A percentile compares a stretch with the other conserved stretches of the same genome.
Conservation (phyloP, 495 filamentous ascomycete species). For the Cercophora sp. region DNA sequence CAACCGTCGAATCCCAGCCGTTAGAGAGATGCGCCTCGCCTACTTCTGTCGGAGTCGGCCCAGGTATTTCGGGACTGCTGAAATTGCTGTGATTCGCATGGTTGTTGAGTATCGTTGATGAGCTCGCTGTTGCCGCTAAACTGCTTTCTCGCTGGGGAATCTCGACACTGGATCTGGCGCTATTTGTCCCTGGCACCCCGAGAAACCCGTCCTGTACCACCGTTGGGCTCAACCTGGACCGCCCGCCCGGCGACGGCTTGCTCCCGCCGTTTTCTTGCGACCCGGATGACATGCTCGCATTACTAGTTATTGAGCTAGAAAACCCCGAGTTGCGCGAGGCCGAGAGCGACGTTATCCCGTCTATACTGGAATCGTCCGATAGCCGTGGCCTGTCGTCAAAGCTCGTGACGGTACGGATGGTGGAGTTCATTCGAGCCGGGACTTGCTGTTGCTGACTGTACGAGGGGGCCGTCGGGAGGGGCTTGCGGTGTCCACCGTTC, state of each 20-base stretch:
- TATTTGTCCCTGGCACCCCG: slow-evolving; percentile 11
- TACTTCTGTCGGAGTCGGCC: too few species aligned
- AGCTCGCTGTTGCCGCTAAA: slow-evolving; percentile 15
- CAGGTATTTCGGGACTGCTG: too few species aligned
- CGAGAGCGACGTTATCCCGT: slow-evolving; percentile 30
- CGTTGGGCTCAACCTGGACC: slow-evolving; percentile 27
- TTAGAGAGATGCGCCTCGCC: slow-evolving; percentile 17
- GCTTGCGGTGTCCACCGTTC: slow-evolving; percentile 18
- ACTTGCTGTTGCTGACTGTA: slow-evolving; percentile 8
- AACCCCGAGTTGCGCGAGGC: slow-evolving; percentile 41
- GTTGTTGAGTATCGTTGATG: slow-evolving; percentile 3
- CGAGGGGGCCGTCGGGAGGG: slow-evolving; percentile 9
- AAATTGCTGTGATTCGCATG: slow-evolving; percentile 5
- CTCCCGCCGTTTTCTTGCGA: slow-evolving; percentile 30
- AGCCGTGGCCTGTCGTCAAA: slow-evolving; percentile 30
- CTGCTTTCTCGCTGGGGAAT: slow-evolving; percentile 27
- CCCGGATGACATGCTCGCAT: slow-evolving; percentile 36
- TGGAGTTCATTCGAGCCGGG: slow-evolving; percentile 33
- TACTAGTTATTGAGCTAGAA: slow-evolving; percentile 46
- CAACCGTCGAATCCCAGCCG: slow-evolving; percentile 69
- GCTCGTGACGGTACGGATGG: slow-evolving; percentile 46
- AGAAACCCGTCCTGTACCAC: slow-evolving; percentile 13
- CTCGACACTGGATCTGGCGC: slow-evolving; percentile 20
- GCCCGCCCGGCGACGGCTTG: slow-evolving; percentile 19
- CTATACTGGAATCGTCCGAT: slow-evolving; percentile 29